Conservation (phyloP, 129 eudicot genomes). For the Saussurea involucrata region DNA sequence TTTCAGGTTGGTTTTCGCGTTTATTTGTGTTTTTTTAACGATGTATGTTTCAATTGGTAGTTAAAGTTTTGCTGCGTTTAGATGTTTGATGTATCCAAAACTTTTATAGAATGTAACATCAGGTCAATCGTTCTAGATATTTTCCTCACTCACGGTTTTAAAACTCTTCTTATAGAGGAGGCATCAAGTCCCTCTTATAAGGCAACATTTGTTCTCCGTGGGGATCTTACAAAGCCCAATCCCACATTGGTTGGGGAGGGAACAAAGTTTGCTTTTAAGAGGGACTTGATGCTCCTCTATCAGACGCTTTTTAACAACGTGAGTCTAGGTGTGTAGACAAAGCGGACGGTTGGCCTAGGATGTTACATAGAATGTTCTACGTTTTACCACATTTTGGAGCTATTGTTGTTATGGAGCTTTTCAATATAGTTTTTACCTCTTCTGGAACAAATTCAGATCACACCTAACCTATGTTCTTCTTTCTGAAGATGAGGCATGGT, state of each 20-base stretch:
- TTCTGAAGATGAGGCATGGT: background rate
- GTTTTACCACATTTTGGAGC: background rate
- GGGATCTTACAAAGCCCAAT: too few relatives aligned
- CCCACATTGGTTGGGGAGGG: too few relatives aligned
- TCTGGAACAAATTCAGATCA: background rate
- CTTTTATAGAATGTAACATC: background rate
- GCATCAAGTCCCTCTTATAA: too few relatives aligned
- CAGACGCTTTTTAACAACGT: too few relatives aligned
- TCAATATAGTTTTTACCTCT: background rate
- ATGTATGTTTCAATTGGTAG: background rate
- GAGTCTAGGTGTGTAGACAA: too few relatives aligned
- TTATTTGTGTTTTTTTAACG: background rate
- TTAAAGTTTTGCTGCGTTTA: background rate
- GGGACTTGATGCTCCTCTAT: too few relatives aligned
- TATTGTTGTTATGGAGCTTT: background rate
- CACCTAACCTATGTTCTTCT: background rate
- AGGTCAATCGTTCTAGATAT: too few relatives aligned
- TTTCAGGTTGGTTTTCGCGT: conserved; percentile 8
- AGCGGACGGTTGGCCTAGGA: too few relatives aligned
- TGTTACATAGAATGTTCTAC: background rate
- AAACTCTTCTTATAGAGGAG: too few relatives aligned
- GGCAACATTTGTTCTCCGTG: too few relatives aligned
- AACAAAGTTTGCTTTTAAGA: too few relatives aligned
- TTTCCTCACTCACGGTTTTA: too few relatives aligned
- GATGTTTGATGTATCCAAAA: background rate